Conservation (phyloP, 495 filamentous ascomycete genomes). For the Friedmanniomyces simplex region DNA sequence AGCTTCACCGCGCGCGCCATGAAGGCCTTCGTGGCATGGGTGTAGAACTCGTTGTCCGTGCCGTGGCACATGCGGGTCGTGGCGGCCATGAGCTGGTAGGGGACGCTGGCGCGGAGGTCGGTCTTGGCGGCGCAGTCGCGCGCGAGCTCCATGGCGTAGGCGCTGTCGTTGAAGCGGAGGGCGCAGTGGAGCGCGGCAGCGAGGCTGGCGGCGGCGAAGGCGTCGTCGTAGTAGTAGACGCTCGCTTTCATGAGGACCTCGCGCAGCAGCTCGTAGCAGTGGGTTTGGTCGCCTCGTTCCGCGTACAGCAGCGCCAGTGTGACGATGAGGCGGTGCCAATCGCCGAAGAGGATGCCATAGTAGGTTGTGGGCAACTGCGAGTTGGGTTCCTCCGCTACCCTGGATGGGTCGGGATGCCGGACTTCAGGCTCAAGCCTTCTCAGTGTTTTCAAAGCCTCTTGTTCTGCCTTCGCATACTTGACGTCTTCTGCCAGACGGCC, state of each 20-base stretch:
- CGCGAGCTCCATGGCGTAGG: conserved; percentile 52
- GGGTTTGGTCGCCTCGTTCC: conserved; percentile 44
- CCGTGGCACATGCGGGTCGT: conserved; percentile 52
- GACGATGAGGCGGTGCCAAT: conserved; percentile 86
- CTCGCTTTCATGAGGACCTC: conserved; percentile 57
- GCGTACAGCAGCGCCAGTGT: conserved; percentile 70
- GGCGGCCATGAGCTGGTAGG: conserved; percentile 69
- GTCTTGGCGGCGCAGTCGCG: conserved; percentile 74
- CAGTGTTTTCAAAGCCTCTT: neutral
- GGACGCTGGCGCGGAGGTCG: conserved; percentile 72
- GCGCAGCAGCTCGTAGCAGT: conserved; percentile 67
- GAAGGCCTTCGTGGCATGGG: conserved; percentile 66
- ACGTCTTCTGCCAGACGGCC: conserved; percentile 44
- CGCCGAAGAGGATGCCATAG: conserved; percentile 64
- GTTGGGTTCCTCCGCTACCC: neutral
- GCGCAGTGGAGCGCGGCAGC: conserved; percentile 66
- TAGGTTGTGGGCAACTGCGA: conserved; percentile 48
- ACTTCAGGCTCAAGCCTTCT: neutral
- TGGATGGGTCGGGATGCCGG: too few species aligned
- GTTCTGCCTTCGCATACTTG: conserved; percentile 31
- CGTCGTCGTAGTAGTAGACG: conserved; percentile 61
- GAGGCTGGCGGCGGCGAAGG: conserved; percentile 52
- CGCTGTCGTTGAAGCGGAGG: conserved; percentile 66
- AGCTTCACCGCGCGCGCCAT: conserved; percentile 82
- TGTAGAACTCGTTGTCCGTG: conserved; percentile 42